Percentiles rank a stretch among this genome's conserved stretches.
Evolutionary conservation across 257 asterid species (phyloP).

Genomic region (Solanum lignicaule): DNA sequence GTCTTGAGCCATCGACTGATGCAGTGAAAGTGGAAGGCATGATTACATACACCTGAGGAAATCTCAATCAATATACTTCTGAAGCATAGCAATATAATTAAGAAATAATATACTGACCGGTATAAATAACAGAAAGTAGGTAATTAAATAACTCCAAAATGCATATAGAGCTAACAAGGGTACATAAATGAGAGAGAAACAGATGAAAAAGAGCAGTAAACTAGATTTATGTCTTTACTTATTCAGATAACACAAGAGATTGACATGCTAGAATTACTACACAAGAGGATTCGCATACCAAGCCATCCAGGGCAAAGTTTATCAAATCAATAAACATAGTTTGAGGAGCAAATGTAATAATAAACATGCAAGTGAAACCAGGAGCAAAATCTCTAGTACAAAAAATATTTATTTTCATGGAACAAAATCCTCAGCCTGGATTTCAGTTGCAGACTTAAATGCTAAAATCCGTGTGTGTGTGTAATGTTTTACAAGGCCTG

Average conservation of each 20-base stretch:
- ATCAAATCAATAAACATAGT: background rate
- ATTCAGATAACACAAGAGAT: background rate
- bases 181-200: background rate
- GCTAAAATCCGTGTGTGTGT: background rate
- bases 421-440: background rate
- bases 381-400: background rate
- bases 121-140: background rate
- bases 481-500: background rate
- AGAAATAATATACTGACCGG: background rate
- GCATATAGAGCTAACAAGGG: background rate
- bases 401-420: background rate
- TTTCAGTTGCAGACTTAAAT: background rate
- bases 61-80: background rate
- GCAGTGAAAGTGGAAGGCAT: constrained; percentile 16
- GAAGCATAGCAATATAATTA: background rate
- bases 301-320: background rate
- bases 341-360: background rate
- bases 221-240: background rate
- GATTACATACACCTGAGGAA: constrained; percentile 4
- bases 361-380: background rate
- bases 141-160: background rate
- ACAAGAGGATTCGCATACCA: background rate
- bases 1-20: constrained; percentile 13
- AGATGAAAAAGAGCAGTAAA: background rate
- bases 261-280: background rate